These are phyloP conservation scores for Tolypocladium ophioglossoides DNA, from an alignment of 2,329 filamentous ascomycete genomes.

Conservation along the genomic window DNA sequence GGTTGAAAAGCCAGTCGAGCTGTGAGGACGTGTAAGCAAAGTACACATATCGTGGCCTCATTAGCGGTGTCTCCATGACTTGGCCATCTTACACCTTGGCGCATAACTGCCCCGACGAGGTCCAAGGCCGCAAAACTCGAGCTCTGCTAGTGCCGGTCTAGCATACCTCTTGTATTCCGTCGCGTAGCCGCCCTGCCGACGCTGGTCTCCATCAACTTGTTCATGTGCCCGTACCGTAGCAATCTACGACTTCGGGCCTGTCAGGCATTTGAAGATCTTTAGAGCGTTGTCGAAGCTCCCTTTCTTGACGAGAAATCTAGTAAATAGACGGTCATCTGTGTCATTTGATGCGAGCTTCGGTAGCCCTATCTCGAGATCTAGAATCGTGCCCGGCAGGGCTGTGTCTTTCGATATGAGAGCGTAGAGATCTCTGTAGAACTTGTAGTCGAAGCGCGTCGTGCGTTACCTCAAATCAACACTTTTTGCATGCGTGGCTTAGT, in stretches of 20 bases:
- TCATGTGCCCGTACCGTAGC: constrained; percentile 26
- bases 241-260: background rate
- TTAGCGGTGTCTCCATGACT: too few relatives aligned
- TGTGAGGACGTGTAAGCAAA: background rate
- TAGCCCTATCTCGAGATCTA: constrained; percentile 32
- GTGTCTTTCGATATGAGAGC: constrained; percentile 32
- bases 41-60: too few relatives aligned
- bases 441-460: constrained; percentile 46
- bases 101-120: constrained; percentile 28
- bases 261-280: background rate
- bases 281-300: constrained; percentile 11
- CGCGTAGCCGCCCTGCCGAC: too few relatives aligned
- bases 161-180: too few relatives aligned
- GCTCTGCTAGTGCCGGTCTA: too few relatives aligned
- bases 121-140: constrained; percentile 25
- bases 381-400: constrained; percentile 51
- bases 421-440: constrained; percentile 45
- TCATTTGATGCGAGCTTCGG: background rate
- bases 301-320: background rate
- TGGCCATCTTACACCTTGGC: too few relatives aligned
- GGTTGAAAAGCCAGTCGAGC: constrained; percentile 56
- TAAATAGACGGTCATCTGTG: background rate
- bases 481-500: constrained; percentile 34
- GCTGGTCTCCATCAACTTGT: too few relatives aligned
- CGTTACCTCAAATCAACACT: constrained; percentile 34